Base-by-base conservation (phyloP, 768 basidiomycete genomes). In the Pisolithus microcarpus region DNA sequence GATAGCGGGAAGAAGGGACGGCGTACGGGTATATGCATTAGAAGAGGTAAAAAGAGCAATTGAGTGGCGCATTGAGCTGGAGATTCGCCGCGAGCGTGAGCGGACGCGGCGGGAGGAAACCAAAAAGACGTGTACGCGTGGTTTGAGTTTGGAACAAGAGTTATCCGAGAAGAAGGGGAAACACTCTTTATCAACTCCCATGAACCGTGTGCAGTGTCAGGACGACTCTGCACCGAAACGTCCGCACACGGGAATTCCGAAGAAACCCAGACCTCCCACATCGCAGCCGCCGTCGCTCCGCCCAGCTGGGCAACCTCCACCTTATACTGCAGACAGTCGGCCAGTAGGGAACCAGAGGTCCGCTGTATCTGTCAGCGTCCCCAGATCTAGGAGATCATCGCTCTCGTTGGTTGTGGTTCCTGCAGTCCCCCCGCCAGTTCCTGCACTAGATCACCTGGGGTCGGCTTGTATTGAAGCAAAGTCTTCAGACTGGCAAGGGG, bases 21-120 rank as follows among this genome's bases (percentile, higher is more conserved):
- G 90, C 3, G 89, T 92, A 40, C 78, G 90, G 34, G 90, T 92
- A 16, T 92, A 92, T 65, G 90, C 90, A 16, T 72, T 92, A 15
- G 89, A 91, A 52, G 90, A 92, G 60, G 79, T 92, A 11, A 87
- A 83, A 65, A 87, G 84, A 61, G 85, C 84, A 3, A 82, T 92
- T 6, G 90, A 92, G 65, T 91, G 88, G 89, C 78, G 90, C 16
- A 81, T 91, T 55, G 90, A 92, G 7, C 76, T 83, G 23, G 90
- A 91, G 65, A 67, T 85, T 51, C 78, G 81, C 38, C 73, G 87
- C 51, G 88, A 91, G 64, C 76, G 79, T 31, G 88, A 91, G 43
- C 80, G 82, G 31, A 70, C 71, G n/a, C 78, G 82, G 46, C 72
- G 82, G 49, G 87, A 89, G 58, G 78, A 78, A 52, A 72, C 77